Base-by-base conservation (phyloP, 2,329 filamentous ascomycete genomes). In the Trichoderma sp. region DNA sequence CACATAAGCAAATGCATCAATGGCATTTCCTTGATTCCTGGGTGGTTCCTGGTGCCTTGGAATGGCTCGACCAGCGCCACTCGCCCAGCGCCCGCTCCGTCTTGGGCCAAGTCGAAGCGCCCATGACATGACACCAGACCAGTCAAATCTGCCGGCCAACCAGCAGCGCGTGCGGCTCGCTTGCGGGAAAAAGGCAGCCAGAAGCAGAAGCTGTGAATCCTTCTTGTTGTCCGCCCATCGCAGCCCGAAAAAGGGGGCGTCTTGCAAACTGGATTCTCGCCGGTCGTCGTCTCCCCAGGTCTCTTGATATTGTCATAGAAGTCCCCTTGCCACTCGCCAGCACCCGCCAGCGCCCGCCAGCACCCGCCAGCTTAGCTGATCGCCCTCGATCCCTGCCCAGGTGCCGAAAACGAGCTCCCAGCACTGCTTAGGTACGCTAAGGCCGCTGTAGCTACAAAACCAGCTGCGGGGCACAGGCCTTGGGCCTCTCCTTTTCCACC, bases 401-500 rank as follows among this genome's bases (percentile, higher is more conserved):
- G n/a, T n/a, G n/a, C n/a, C n/a, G n/a, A n/a, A 54, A 54, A 19
- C 15, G 13, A 13, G 13, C 27, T n/a, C 19, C 53, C 19, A 37
- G 39, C 39, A 27, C 29, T 25, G 60, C 60, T 35, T 50, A 64
- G 61, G 61, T 48, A 25, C 53, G 64, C 64, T 58, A 59, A 59
- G 34, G 32, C 64, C 45, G 48, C 53, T 52, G 54, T 53, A 53
- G 54, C 48, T 68, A 68, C 67, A 70, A 68, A 69, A 63, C 64
- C 52, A 35, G 67, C 54, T 69, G 68, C 67, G 70, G 72, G 70
- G 70, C 70, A 70, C 63, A 17, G 60, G 29, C 50, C 35, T 64
- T 61, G 64, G 57, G 39, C 60, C 64, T 72, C 69, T 72, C 73
- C 74, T 74, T 72, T 72, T 59, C 37, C 65, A 80, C 72, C 77